phyloP scores from a whole-genome alignment of 345 rosid species.

The Murraya paniculata region DNA sequence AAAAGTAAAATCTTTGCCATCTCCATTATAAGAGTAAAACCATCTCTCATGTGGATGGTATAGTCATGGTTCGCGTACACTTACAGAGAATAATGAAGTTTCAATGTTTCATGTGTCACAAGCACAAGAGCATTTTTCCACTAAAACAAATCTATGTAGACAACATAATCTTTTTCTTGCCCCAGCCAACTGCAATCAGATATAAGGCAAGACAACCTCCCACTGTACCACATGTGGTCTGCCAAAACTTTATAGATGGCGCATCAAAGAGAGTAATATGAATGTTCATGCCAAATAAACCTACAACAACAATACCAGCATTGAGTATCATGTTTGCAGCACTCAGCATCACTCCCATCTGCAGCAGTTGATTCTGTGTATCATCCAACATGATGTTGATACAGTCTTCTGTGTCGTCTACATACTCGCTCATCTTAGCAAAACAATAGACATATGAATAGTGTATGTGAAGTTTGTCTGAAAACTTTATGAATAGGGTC shows the following conservation, averaged over 20 bases:
- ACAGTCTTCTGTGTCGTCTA: conserved; percentile 53
- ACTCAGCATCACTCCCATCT: conserved; percentile 53
- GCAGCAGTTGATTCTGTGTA: conserved; percentile 46
- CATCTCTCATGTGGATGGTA: not conserved
- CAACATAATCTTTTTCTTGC: conserved; percentile 36
- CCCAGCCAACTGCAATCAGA: conserved; percentile 41
- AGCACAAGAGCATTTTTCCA: not conserved
- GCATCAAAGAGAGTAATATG: conserved; percentile 28
- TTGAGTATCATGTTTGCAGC: conserved; percentile 45
- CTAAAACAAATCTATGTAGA: conserved; percentile 23
- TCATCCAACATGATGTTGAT: conserved; percentile 62
- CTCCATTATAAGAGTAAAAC: not conserved
- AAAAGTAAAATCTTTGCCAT: too few species aligned
- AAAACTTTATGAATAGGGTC: not conserved
- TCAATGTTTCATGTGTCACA: not conserved
- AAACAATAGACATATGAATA: not conserved
- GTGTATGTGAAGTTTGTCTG: not conserved
- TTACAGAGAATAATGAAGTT: too few species aligned
- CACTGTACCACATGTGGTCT: conserved; percentile 28
- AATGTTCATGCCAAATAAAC: conserved; percentile 55
- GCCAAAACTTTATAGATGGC: conserved; percentile 33
- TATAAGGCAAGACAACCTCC: conserved; percentile 34
- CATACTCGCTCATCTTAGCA: conserved; percentile 48
- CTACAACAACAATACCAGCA: conserved; percentile 46
- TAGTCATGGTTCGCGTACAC: too few species aligned